Base-by-base conservation (phyloP, 78 protist genomes). In the Tieghemostelium lacteum region DNA sequence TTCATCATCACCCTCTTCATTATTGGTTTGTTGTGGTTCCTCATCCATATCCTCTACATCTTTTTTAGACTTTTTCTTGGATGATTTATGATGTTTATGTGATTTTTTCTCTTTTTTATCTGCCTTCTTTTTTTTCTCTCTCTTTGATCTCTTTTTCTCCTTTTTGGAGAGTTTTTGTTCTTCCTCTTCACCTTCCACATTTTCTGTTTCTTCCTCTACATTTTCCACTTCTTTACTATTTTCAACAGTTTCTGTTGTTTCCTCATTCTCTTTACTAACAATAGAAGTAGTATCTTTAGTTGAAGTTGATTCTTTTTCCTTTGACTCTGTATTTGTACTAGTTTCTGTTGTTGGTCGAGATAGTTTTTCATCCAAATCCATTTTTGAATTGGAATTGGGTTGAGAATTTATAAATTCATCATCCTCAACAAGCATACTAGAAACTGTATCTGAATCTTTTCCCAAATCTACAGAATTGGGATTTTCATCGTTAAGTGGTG, bases 1-100 rank as follows among this genome's bases (percentile, higher is more conserved):
- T 22, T 22, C 63, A 5, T 70, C 63, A 5, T 29, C 24, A 22
- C 40, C 29, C 24, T 58, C 36, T 45, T 24, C 75, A 8, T 8
- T 20, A 19, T 71, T 71, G 45, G 28, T 50, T 71, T 71, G 24
- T 26, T 52, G 26, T 28, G 14, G 26, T 50, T 5, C 31, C 29
- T 16, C 40, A 54, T 58, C 69, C 24, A 24, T 72, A 66, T 55
- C 26, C 57, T 58, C 36, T 54, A 69, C 58, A 37, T 71, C 26
- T 34, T 69, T 61, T 36, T 69, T 66, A 39, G 55, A 39, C 69
- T 8, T 22, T 62, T 67, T 29, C 64, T 78, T 57, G 49, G 2
- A 16, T n/a, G 1, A 2, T 28, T 37, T 36, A 36, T 28, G 7
- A 28, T 16, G n/a, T 37, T 57, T 54, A 55, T 69, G 40, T 14